Conservation (phyloP, 2,329 filamentous ascomycete species). For the Alternaria sp. region DNA sequence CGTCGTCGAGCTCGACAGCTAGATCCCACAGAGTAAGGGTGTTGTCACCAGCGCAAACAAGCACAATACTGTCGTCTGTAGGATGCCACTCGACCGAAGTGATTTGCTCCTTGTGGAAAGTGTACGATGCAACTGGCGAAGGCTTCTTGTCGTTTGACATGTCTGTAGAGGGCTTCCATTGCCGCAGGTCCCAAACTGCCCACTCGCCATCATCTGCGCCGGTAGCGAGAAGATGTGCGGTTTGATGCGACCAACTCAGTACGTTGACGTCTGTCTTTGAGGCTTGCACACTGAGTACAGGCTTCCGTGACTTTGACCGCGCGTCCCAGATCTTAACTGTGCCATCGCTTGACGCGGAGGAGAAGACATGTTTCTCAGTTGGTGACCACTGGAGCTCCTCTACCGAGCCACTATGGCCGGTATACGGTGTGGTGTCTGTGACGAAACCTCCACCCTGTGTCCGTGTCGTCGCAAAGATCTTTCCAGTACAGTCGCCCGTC, state of each 20-base stretch:
- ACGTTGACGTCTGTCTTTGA: slow-evolving; percentile 92
- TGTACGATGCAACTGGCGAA: slow-evolving; percentile 88
- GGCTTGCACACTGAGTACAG: slow-evolving; percentile 87
- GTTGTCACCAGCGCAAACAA: slow-evolving; percentile 90
- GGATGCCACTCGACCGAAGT: slow-evolving; percentile 98
- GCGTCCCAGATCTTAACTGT: slow-evolving; percentile 97
- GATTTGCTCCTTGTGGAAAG: slow-evolving; percentile 96
- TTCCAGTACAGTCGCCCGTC: slow-evolving; percentile 89
- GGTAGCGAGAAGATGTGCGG: slow-evolving; percentile 86
- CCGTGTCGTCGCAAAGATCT: slow-evolving; percentile 87
- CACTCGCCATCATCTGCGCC: slow-evolving; percentile 94
- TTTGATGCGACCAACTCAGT: slow-evolving; percentile 91
- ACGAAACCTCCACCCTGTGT: slow-evolving; percentile 90
- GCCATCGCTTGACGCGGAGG: slow-evolving; percentile 91
- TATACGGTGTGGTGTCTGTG: slow-evolving; percentile 84
- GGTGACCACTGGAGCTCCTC: slow-evolving; percentile 99
- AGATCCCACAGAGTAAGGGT: slow-evolving; percentile 97
- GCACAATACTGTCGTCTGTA: slow-evolving; percentile 93
- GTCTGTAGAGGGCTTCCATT: slow-evolving; percentile 78
- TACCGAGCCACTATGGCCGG: slow-evolving; percentile 83
- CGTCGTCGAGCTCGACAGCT: slow-evolving; percentile 94
- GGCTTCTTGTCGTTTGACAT: slow-evolving; percentile 63
- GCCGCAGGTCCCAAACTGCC: slow-evolving; percentile 94
- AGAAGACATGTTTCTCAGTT: slow-evolving; percentile 90
- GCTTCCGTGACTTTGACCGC: slow-evolving; percentile 85